A percentile compares a stretch with the other conserved stretches of the same genome.
Conservation (phyloP, 192 early-diverging fungal species). For the Lobosporangium transversale region DNA sequence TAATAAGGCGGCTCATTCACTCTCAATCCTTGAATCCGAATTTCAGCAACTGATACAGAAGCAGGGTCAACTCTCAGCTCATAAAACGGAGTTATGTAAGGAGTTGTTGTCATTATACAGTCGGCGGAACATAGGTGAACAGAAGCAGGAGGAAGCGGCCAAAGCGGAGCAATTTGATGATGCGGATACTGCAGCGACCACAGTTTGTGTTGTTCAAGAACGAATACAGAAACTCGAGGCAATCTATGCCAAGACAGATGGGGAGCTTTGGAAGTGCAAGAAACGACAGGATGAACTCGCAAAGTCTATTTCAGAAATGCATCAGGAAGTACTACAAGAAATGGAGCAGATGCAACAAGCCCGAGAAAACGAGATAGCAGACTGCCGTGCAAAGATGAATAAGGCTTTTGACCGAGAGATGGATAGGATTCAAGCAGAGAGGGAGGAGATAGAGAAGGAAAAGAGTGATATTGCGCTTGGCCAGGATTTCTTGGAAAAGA, state of each 20-base stretch:
- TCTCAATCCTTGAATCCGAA: conserved; percentile 18
- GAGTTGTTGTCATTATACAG: conserved; percentile 34
- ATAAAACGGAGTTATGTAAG: conserved; percentile 20
- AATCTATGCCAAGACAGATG: conserved; percentile 13
- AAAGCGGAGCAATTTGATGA: conserved; percentile 28
- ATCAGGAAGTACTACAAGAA: conserved; percentile 18
- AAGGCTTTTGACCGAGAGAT: conserved; percentile 2
- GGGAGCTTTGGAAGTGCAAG: conserved; percentile 27
- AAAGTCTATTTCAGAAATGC: conserved; percentile 18
- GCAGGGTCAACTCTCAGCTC: conserved; percentile 28
- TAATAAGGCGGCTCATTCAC: conserved; percentile 13
- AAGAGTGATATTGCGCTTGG: conserved; percentile 25
- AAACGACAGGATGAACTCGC: conserved; percentile 41
- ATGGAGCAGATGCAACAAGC: conserved; percentile 18
- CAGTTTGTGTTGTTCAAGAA: conserved; percentile 11
- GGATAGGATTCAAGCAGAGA: conserved; percentile 2
- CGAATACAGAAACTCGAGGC: conserved; percentile 24
- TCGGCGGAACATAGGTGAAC: conserved; percentile 16
- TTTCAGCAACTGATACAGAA: conserved; percentile 28
- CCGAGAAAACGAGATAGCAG: conserved; percentile 9
- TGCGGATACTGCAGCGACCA: conserved; percentile 18
- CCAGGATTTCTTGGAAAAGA: conserved; percentile 26
- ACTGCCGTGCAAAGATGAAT: not conserved
- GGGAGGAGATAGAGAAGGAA: conserved; percentile 23
- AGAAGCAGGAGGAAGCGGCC: conserved; percentile 24